phyloP scores from a whole-genome alignment of 139 green algal genomes.

The Coelastrella sp. region DNA sequence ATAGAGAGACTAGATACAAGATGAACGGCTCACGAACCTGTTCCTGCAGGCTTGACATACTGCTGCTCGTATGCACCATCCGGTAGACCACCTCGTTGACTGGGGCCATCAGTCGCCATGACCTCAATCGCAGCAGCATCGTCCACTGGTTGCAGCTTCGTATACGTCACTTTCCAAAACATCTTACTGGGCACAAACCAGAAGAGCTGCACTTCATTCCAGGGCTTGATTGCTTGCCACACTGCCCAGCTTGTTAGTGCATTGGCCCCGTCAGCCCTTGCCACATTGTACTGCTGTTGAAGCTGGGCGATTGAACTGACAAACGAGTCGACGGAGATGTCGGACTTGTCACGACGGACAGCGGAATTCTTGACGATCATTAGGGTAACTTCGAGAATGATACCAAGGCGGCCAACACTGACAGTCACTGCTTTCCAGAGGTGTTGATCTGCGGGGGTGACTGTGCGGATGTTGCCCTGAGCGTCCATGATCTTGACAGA shows the following conservation, averaged over 20 bases:
- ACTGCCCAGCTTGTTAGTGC: background rate
- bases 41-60: background rate
- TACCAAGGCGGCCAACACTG: conserved; percentile 77
- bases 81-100: background rate
- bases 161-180: conserved; percentile 25
- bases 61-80: conserved; percentile 21
- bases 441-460: conserved; percentile 48
- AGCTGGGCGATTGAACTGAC: background rate
- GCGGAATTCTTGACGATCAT: conserved; percentile 63
- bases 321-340: conserved; percentile 13
- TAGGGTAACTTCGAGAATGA: conserved; percentile 80
- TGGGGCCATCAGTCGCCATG: background rate
- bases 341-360: conserved; percentile 17
- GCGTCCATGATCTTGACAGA: conserved; percentile 34
- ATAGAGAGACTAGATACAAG: too few species aligned
- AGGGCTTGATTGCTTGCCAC: conserved; percentile 27
- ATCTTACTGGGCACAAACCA: conserved; percentile 36
- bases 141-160: too few species aligned
- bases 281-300: background rate
- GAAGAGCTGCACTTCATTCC: conserved; percentile 43
- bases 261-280: background rate
- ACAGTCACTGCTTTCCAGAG: conserved; percentile 67
- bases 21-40: background rate
- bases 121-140: background rate
- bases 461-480: background rate